These are phyloP conservation scores for Azolla pinnata DNA, from an alignment of 75 land plant genomes.

Conservation along the genomic window DNA sequence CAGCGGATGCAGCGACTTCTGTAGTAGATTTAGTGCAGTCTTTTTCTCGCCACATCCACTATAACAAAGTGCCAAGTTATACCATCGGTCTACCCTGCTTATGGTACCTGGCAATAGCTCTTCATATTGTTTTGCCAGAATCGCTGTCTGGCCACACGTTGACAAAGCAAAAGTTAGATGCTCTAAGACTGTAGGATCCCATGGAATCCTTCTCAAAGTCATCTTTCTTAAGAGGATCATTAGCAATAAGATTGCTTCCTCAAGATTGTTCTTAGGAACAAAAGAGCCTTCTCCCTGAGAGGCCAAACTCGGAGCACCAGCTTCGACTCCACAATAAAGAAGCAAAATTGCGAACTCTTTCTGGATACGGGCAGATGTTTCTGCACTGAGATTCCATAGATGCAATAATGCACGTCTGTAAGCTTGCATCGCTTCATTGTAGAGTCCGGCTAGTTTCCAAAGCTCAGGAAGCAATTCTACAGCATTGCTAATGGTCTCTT, in stretches of 20 bases:
- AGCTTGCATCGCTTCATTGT: constrained; percentile 54
- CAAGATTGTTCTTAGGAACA: constrained; percentile 65
- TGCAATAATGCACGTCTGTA: constrained; percentile 66
- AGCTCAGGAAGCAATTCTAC: constrained; percentile 78
- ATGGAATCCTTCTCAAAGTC: constrained; percentile 30
- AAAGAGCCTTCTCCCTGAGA: constrained; percentile 62
- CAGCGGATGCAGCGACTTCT: constrained; percentile 30
- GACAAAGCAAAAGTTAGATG: constrained; percentile 78
- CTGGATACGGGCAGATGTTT: constrained; percentile 41
- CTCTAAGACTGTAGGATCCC: constrained; percentile 69
- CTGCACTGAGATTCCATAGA: constrained; percentile 54
- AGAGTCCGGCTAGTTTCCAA: constrained; percentile 45
- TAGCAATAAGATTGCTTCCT: constrained; percentile 73
- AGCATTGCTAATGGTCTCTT: constrained; percentile 59
- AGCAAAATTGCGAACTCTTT: constrained; percentile 78
- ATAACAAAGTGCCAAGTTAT: constrained; percentile 75
- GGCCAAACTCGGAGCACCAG: constrained; percentile 58
- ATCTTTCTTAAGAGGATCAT: constrained; percentile 48
- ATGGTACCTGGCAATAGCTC: constrained; percentile 55
- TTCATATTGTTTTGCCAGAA: constrained; percentile 59
- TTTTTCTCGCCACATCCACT: constrained; percentile 41
- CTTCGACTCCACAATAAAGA: constrained; percentile 77
- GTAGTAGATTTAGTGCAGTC: constrained; percentile 52
- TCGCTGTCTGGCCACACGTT: constrained; percentile 34
- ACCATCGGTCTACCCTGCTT: constrained; percentile 43